Evolutionary conservation across 2,329 filamentous ascomycete genomes (phyloP).

Genomic region (Fusarium sp.): DNA sequence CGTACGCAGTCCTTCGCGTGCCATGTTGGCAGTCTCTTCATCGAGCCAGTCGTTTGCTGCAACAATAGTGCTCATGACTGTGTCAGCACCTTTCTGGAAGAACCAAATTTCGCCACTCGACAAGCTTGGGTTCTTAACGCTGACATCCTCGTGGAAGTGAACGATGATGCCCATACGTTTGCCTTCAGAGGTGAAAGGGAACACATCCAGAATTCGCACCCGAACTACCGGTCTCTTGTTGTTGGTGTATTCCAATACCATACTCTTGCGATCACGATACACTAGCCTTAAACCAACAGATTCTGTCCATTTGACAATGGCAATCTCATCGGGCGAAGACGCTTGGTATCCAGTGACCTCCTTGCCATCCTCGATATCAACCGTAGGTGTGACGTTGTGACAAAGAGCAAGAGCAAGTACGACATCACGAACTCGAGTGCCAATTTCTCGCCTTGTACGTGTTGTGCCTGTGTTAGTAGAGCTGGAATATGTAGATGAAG

Average conservation of each 20-base stretch:
- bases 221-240: slow-evolving; percentile 81
- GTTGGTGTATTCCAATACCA: slow-evolving; percentile 82
- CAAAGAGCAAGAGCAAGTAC: slow-evolving; percentile 92
- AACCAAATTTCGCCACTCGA: slow-evolving; percentile 90
- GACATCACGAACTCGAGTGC: slow-evolving; percentile 90
- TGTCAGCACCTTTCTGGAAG: slow-evolving; percentile 98
- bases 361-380: slow-evolving; percentile 82
- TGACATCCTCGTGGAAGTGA: slow-evolving; percentile 75
- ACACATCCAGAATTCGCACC: slow-evolving; percentile 91
- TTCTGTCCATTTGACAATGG: slow-evolving; percentile 96
- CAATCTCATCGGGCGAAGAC: slow-evolving; percentile 97
- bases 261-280: slow-evolving; percentile 87
- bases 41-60: slow-evolving; percentile 98
- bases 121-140: slow-evolving; percentile 62
- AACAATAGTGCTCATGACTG: slow-evolving; percentile 97
- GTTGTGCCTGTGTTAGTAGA: slow-evolving; percentile 74
- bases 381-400: slow-evolving; percentile 91
- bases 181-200: slow-evolving; percentile 97
- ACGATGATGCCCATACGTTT: slow-evolving; percentile 99
- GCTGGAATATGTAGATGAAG: slow-evolving; percentile 76
- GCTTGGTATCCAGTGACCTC: slow-evolving; percentile 90
- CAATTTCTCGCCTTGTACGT: slow-evolving; percentile 91
- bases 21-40: slow-evolving; percentile 99
- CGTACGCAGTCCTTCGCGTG: slow-evolving; percentile 92
- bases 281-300: slow-evolving; percentile 86